phyloP scores from a whole-genome alignment of 2,329 filamentous ascomycete genomes.

The Cladorrhinum sp. region DNA sequence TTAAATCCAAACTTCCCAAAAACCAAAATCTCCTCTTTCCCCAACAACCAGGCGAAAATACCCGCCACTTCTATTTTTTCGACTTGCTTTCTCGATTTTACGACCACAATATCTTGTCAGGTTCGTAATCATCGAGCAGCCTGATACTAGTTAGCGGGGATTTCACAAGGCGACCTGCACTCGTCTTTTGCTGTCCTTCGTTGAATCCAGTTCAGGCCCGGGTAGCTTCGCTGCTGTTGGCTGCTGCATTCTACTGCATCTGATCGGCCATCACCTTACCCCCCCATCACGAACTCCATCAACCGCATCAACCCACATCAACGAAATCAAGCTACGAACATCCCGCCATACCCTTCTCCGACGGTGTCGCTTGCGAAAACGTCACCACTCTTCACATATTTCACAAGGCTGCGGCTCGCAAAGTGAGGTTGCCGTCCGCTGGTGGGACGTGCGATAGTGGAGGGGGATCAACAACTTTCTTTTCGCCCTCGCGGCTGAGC shows the following conservation, averaged over 20 bases:
- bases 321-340: not conserved
- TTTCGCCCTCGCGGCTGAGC: constrained; percentile 51
- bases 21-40: constrained; percentile 11
- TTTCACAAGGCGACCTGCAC: constrained; percentile 29
- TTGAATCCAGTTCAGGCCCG: constrained; percentile 11
- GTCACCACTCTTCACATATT: constrained; percentile 12
- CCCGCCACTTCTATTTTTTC: constrained; percentile 9
- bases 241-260: constrained; percentile 8
- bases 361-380: constrained; percentile 1
- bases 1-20: constrained; percentile 16
- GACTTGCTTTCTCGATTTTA: not conserved
- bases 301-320: not conserved
- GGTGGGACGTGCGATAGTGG: constrained; percentile 48
- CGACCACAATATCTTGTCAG: not conserved
- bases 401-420: constrained; percentile 17
- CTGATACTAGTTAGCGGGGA: constrained; percentile 13
- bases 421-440: constrained; percentile 40
- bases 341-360: not conserved
- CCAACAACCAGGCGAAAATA: constrained; percentile 12
- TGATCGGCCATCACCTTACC: constrained; percentile 2
- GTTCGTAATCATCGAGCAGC: not conserved
- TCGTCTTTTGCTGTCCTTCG: constrained; percentile 26
- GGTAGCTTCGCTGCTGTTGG: constrained; percentile 18
- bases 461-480: constrained; percentile 51
- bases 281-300: not conserved